A percentile compares a stretch with the other conserved stretches of the same genome.
These are phyloP conservation scores for Rhododendron henanense DNA, from an alignment of 148 eudicot genomes.

Conservation along the genomic window DNA sequence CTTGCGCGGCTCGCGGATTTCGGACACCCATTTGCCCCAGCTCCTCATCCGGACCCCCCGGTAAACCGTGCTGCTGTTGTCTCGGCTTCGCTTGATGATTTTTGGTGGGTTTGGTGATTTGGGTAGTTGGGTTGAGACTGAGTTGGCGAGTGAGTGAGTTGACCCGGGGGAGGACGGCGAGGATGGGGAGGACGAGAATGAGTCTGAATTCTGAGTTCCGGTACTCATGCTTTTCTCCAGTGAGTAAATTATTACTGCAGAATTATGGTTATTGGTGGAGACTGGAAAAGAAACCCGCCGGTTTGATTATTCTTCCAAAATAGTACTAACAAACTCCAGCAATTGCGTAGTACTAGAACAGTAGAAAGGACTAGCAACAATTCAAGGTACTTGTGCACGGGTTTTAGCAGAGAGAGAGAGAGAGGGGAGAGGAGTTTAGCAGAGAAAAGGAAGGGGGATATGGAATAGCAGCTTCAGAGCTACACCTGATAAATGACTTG, in stretches of 20 bases:
- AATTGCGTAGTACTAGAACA: neutral
- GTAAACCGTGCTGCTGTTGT: neutral
- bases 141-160: neutral
- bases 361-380: neutral
- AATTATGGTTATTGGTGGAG: neutral
- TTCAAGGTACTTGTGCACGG: neutral
- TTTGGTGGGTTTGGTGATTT: neutral
- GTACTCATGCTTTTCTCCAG: neutral
- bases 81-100: neutral
- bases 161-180: neutral
- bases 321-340: neutral
- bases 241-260: neutral
- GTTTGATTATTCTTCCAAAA: neutral
- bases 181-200: neutral
- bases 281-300: neutral
- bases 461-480: neutral
- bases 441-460: neutral
- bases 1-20: constrained; percentile 2
- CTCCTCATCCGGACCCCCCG: neutral
- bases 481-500: neutral
- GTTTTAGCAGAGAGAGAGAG: neutral
- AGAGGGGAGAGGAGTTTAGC: neutral
- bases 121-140: neutral
- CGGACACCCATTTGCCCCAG: constrained; percentile 3
- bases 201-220: neutral